phyloP scores from a whole-genome alignment of 1,284 basidiomycete genomes.

The Tetrapyrgos nigripes region DNA sequence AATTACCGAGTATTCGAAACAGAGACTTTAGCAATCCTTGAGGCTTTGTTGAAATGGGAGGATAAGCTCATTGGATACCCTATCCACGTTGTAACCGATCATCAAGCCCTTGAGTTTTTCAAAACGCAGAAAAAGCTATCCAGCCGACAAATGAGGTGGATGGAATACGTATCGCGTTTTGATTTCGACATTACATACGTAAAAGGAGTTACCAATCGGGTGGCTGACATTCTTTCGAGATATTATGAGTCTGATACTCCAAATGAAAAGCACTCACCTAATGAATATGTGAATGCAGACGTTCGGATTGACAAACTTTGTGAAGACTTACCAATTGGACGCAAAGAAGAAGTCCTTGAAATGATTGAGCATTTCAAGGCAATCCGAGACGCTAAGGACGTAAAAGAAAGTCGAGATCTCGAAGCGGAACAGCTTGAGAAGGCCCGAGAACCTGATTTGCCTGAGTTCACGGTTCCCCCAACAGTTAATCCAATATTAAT shows the following conservation, averaged over 20 bases:
- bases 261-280: conserved; percentile 17
- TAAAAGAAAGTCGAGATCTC: too few relatives aligned
- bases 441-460: background rate
- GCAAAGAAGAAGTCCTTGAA: conserved; percentile 7
- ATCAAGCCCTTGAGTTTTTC: conserved; percentile 9
- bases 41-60: too few relatives aligned
- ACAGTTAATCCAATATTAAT: background rate
- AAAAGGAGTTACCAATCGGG: background rate
- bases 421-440: too few relatives aligned
- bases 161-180: conserved; percentile 40
- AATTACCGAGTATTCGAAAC: conserved; percentile 44
- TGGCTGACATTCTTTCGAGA: conserved; percentile 26
- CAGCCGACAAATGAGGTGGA: conserved; percentile 24
- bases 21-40: too few relatives aligned
- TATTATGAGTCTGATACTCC: conserved; percentile 37
- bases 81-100: conserved; percentile 14
- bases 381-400: too few relatives aligned
- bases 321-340: conserved; percentile 28
- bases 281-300: conserved; percentile 36
- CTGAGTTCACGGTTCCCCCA: conserved; percentile 9
- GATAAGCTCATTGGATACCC: conserved; percentile 29
- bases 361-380: too few relatives aligned
- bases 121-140: conserved; percentile 8
- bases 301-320: conserved; percentile 29
- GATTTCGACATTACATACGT: conserved; percentile 27